Percentiles rank a stretch among this genome's conserved stretches.
Evolutionary conservation across 805 yeast genomes (phyloP).

Genomic region (Candida mattraensis): DNA sequence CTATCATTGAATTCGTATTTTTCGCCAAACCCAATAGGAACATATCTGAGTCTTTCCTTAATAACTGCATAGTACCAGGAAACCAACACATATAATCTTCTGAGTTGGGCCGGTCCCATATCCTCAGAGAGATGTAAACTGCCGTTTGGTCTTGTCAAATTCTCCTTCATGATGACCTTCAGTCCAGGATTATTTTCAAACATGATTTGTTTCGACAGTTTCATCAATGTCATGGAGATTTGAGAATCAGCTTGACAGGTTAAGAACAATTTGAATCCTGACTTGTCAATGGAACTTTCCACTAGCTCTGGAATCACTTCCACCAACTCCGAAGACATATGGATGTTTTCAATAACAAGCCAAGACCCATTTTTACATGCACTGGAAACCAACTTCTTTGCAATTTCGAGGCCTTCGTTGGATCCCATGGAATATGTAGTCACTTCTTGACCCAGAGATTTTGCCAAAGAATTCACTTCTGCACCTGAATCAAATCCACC

Average conservation of each 20-base stretch:
- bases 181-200: constrained; percentile 67
- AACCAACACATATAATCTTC: constrained; percentile 51
- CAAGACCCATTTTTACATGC: constrained; percentile 56
- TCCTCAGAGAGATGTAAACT: constrained; percentile 13
- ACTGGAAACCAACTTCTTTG: constrained; percentile 50
- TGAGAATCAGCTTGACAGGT: constrained; percentile 54
- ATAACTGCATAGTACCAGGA: constrained; percentile 73
- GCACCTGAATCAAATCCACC: constrained; percentile 68
- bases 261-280: constrained; percentile 56
- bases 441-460: constrained; percentile 28
- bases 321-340: constrained; percentile 68
- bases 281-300: constrained; percentile 29
- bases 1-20: constrained; percentile 69
- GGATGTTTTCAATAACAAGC: constrained; percentile 81
- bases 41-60: constrained; percentile 55
- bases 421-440: constrained; percentile 71
- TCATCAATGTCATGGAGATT: constrained; percentile 57
- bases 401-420: constrained; percentile 56
- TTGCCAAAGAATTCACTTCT: constrained; percentile 48
- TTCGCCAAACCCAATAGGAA: constrained; percentile 62
- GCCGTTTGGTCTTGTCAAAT: constrained; percentile 27
- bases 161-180: constrained; percentile 40
- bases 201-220: constrained; percentile 52
- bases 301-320: constrained; percentile 50
- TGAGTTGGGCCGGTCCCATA: constrained; percentile 41